Evolutionary conservation across 208 protist genomes (phyloP).

Genomic region (Trypanosomatidae sp.): DNA sequence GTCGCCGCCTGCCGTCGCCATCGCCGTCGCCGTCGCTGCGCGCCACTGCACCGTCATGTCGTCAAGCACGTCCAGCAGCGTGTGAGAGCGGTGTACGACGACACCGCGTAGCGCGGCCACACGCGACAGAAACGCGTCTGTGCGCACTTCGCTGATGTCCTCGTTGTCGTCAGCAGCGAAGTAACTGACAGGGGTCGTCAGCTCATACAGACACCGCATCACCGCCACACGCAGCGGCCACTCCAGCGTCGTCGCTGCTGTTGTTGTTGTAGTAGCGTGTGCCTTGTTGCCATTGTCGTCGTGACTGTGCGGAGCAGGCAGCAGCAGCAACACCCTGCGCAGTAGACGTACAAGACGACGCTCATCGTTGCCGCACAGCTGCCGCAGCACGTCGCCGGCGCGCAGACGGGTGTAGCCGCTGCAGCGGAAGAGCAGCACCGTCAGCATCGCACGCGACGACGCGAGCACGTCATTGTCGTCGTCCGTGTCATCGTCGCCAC

Average conservation of each 20-base stretch:
- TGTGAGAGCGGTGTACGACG: conserved; percentile 50
- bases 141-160: too few relatives aligned
- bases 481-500: background rate
- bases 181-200: conserved; percentile 68
- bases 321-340: conserved; percentile 21
- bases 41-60: conserved; percentile 15
- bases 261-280: too few relatives aligned
- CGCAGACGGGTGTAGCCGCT: conserved; percentile 51
- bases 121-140: too few relatives aligned
- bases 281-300: too few relatives aligned
- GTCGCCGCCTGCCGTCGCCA: too few relatives aligned
- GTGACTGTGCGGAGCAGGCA: conserved; percentile 14
- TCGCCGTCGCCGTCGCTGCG: conserved; percentile 23
- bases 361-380: conserved; percentile 51
- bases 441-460: conserved; percentile 52
- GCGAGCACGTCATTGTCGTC: conserved; percentile 4
- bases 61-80: conserved; percentile 36
- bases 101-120: too few relatives aligned
- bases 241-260: too few relatives aligned
- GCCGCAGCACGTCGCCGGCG: conserved; percentile 51
- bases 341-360: conserved; percentile 26
- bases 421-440: conserved; percentile 67
- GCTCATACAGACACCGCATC: conserved; percentile 68
- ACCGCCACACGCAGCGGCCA: conserved; percentile 59
- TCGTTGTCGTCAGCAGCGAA: conserved; percentile 22